Evolutionary conservation across 2,329 filamentous ascomycete species (phyloP), one percentile per base, ranked within the genome.

Genomic region (Ophiostoma novo-ulmi): DNA sequence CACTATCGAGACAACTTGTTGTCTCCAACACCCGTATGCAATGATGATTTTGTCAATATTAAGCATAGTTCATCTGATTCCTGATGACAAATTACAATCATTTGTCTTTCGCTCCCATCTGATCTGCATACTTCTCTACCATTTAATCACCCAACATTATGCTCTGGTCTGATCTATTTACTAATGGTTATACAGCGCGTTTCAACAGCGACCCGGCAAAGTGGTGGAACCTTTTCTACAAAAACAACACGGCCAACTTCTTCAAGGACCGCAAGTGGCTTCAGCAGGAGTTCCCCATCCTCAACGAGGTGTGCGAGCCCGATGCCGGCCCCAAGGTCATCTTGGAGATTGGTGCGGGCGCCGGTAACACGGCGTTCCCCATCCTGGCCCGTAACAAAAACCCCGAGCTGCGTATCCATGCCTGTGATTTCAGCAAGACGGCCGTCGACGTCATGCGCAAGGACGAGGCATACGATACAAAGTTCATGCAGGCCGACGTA

Each of bases 191-290:
- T 75, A 76, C 76, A 91, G 88, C 83, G 76, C 91, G 93, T 75
- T 97, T 97, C 84, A 98, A 97, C 79, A 83, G 85, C 65, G 88
- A 96, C 74, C 95, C 95, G 0, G 94, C 92, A 73, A 97, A 93
- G 80, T 98, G 93, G 92, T 99, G 95, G 95, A 95, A 99, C 77
- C 82, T 91, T 70, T 99, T 99, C 81, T 99, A 99, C 84, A 94
- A 95, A 81, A 97, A 98, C 82, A 98, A 99, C 81, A 92, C 91
- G 26, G 87, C 90, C 76, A 98, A 98, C 78, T 99, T 99, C 81
- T 99, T 99, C 88, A 99, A 99, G 81, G 91, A 99, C 78, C 88
- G 95, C 74, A 98, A 98, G 79, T 99, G 95, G 95, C 83, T 99
- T 41, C 90, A 91, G 74, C 94, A 98, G 79, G 95, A 99, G 79